phyloP scores from a whole-genome alignment of 2,329 filamentous ascomycete species.

The Pyricularia sp. region DNA sequence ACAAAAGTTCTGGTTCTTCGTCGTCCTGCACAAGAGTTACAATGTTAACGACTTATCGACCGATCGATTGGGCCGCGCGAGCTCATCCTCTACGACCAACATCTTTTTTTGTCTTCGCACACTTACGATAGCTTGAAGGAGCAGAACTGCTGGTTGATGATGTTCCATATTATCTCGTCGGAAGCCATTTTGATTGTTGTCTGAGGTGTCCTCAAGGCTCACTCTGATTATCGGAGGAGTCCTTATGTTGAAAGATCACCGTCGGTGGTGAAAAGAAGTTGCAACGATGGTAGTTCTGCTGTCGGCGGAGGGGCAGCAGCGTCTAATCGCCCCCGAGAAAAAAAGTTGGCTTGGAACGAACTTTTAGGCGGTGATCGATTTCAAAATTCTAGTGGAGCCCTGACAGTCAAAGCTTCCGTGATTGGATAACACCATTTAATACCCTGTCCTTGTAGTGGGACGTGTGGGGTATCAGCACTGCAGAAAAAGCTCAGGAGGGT shows the following conservation, averaged over 20 bases:
- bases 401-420: background rate
- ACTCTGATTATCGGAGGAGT: background rate
- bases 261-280: background rate
- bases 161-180: slow-evolving; percentile 95
- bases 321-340: background rate
- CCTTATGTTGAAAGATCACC: background rate
- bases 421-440: background rate
- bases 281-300: background rate
- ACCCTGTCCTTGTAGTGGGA: background rate
- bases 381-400: slow-evolving; percentile 2
- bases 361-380: background rate
- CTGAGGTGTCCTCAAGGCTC: background rate
- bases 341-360: slow-evolving; percentile 1
- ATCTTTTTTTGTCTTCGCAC: background rate
- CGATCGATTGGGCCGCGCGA: background rate
- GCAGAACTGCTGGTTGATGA: slow-evolving; percentile 93
- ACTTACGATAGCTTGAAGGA: slow-evolving; percentile 84
- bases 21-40: slow-evolving; percentile 24
- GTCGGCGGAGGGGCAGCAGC: slow-evolving; percentile 1
- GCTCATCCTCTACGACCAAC: background rate
- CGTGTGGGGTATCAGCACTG: background rate
- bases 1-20: slow-evolving; percentile 87
- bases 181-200: slow-evolving; percentile 58
- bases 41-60: background rate
- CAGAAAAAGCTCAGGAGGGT: background rate